Conservation (phyloP, 2,329 filamentous ascomycete genomes). For the Fusarium pilosicola region DNA sequence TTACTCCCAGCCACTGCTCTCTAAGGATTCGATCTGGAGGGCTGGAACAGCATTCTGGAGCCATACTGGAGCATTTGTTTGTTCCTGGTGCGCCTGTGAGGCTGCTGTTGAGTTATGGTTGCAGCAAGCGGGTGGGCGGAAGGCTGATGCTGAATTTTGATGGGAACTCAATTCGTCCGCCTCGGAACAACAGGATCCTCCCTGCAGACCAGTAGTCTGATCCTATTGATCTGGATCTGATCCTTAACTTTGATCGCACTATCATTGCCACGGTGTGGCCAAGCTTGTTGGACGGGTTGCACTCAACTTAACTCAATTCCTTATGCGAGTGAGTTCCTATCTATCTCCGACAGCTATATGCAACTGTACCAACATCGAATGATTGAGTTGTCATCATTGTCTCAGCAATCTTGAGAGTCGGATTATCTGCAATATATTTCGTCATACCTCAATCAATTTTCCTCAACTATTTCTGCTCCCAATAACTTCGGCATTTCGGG, state of each 20-base stretch:
- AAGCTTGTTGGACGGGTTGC: constrained; percentile 26
- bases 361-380: constrained; percentile 1
- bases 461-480: constrained; percentile 5
- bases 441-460: constrained; percentile 13
- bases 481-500: not conserved
- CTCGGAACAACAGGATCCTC: constrained; percentile 31
- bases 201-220: constrained; percentile 11
- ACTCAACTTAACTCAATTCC: constrained; percentile 33
- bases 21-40: constrained; percentile 16
- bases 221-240: constrained; percentile 12
- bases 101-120: constrained; percentile 43
- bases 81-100: constrained; percentile 26
- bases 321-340: constrained; percentile 19
- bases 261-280: constrained; percentile 35
- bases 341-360: constrained; percentile 1
- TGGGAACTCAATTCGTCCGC: constrained; percentile 39
- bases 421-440: constrained; percentile 9
- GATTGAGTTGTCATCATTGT: constrained; percentile 24
- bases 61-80: constrained; percentile 11
- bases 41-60: constrained; percentile 25
- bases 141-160: constrained; percentile 39
- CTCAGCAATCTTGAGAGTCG: constrained; percentile 10
- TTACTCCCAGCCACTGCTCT: constrained; percentile 12
- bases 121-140: constrained; percentile 41
- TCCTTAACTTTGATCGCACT: constrained; percentile 16